These are phyloP conservation scores for Acanthamoeba castellanii DNA, from an alignment of 208 protist genomes.

Conservation along the genomic window DNA sequence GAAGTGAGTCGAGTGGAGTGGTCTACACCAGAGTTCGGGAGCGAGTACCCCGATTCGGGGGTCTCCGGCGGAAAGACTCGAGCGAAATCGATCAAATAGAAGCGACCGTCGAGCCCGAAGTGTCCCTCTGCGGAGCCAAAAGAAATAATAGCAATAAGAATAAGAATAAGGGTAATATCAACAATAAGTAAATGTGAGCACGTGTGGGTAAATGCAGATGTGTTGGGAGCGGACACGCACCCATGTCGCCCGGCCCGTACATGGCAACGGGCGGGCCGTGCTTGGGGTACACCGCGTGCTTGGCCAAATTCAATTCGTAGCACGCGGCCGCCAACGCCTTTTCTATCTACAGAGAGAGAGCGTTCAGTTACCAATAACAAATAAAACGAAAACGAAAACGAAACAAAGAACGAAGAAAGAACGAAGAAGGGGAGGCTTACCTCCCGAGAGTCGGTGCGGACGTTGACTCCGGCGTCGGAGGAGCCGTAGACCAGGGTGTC, in stretches of 20 bases:
- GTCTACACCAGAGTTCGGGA: background rate
- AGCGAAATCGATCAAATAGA: constrained; percentile 69
- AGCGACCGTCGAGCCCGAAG: constrained; percentile 60
- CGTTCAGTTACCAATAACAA: background rate
- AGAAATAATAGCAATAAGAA: background rate
- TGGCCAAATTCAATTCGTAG: constrained; percentile 47
- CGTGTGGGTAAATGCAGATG: background rate
- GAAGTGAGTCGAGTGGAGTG: background rate
- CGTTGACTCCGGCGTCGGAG: background rate
- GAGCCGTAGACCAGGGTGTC: constrained; percentile 73
- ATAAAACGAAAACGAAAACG: background rate
- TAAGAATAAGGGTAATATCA: background rate
- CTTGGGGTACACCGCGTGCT: background rate
- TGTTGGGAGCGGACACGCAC: background rate
- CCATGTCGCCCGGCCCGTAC: constrained; percentile 58
- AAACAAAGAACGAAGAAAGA: background rate
- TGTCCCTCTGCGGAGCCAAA: constrained; percentile 16
- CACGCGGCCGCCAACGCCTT: constrained; percentile 16
- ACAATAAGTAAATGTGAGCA: background rate
- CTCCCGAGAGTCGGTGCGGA: background rate
- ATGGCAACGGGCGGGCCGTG: background rate
- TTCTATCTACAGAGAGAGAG: background rate
- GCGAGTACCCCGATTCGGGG: background rate
- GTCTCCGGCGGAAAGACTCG: constrained; percentile 66
- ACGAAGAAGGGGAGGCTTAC: background rate